phyloP scores from a whole-genome alignment of 306 rosid genomes.

The Parietaria judaica region DNA sequence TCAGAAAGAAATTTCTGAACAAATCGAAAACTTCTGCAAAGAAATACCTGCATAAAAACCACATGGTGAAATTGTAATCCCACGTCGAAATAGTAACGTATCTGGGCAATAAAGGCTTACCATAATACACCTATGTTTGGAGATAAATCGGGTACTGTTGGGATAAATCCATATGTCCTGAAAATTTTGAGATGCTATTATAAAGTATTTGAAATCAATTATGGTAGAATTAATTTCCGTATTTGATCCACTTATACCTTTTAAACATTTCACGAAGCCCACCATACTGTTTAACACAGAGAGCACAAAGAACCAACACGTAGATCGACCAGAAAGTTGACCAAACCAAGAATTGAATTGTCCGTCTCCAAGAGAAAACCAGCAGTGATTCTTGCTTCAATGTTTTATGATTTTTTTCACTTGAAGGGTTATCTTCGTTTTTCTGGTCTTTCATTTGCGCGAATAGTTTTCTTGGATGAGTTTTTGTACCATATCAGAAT shows the following conservation, averaged over 20 bases:
- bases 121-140: slow-evolving; percentile 90
- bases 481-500: slow-evolving; percentile 74
- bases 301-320: slow-evolving; percentile 56
- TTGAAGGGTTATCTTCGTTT: slow-evolving; percentile 33
- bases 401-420: slow-evolving; percentile 26
- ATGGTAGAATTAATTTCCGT: no score
- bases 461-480: slow-evolving; percentile 74
- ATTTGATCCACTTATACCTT: slow-evolving; percentile 37
- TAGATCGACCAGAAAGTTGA: slow-evolving; percentile 62
- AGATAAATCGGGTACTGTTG: slow-evolving; percentile 81
- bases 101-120: slow-evolving; percentile 35
- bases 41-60: slow-evolving; percentile 67
- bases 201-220: no score
- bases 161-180: slow-evolving; percentile 93
- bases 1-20: slow-evolving; percentile 73
- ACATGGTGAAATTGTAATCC: slow-evolving; percentile 16
- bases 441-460: slow-evolving; percentile 26
- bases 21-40: slow-evolving; percentile 95
- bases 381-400: slow-evolving; percentile 22
- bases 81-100: slow-evolving; percentile 9
- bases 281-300: slow-evolving; percentile 59
- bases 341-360: slow-evolving; percentile 48
- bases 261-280: slow-evolving; percentile 77
- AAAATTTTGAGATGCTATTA: no score
- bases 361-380: slow-evolving; percentile 59